Evolutionary conservation across 73 alveolate genomes (phyloP).

Genomic region (Tetrahymena elliotti): DNA sequence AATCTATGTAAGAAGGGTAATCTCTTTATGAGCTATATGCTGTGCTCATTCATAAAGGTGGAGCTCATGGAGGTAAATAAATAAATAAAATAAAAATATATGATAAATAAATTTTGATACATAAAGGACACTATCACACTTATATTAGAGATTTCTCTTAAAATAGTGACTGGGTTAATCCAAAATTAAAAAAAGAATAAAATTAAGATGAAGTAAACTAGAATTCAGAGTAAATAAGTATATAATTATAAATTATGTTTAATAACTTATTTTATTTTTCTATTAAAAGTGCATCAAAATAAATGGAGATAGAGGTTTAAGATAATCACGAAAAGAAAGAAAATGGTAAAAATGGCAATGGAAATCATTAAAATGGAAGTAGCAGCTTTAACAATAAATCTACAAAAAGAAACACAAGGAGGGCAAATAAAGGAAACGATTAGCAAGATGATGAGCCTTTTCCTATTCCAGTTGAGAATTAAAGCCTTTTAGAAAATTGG

Average conservation of each 20-base stretch:
- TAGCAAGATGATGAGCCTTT: conserved; percentile 59
- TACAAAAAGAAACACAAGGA: neutral
- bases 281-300: neutral
- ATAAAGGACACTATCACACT: conserved; percentile 62
- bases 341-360: conserved; percentile 43
- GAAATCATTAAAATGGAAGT: conserved; percentile 23
- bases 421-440: neutral
- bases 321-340: neutral
- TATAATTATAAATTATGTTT: neutral
- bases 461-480: conserved; percentile 76
- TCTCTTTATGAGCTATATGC: conserved; percentile 75
- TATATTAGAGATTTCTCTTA: conserved; percentile 76
- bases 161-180: conserved; percentile 73
- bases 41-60: conserved; percentile 84
- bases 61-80: conserved; percentile 87
- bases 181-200: conserved; percentile 31
- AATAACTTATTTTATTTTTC: neutral
- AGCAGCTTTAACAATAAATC: conserved; percentile 2
- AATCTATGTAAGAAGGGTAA: conserved; percentile 62
- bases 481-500: conserved; percentile 71
- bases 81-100: neutral
- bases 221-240: neutral
- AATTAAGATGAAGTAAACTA: conserved; percentile 45
- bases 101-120: neutral
- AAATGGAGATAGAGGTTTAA: neutral